These are phyloP conservation scores for Leishmania mexicana DNA, from an alignment of 208 protist species.

Conservation along the genomic window DNA sequence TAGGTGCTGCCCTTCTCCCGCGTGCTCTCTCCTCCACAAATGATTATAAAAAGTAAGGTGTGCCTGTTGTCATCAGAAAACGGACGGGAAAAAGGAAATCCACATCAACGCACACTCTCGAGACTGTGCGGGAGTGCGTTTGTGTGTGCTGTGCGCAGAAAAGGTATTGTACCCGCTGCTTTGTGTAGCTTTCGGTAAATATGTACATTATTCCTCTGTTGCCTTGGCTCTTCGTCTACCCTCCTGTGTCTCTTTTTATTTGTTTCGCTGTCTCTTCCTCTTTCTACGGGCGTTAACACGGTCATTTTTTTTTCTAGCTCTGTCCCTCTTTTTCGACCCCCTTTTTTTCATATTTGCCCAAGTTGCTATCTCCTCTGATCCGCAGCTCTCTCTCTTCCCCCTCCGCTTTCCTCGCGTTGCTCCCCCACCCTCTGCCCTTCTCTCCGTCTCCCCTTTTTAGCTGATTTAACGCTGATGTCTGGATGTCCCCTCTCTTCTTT, in stretches of 20 bases:
- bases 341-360: not conserved
- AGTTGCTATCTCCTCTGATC: not conserved
- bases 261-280: conserved; percentile 6
- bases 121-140: not conserved
- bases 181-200: conserved; percentile 3
- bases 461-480: conserved; percentile 5
- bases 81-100: not conserved
- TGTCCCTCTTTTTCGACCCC: conserved; percentile 1
- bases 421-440: not conserved
- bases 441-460: not conserved
- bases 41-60: not conserved
- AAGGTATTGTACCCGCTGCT: not conserved
- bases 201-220: conserved; percentile 7
- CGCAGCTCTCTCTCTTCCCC: conserved; percentile 1
- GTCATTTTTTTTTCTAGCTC: not conserved
- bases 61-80: not conserved
- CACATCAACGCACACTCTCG: not conserved
- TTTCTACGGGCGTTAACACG: conserved; percentile 3
- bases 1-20: conserved; percentile 2
- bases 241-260: not conserved
- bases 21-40: not conserved
- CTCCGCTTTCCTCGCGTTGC: not conserved
- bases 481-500: conserved; percentile 6
- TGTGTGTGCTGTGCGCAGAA: not conserved
- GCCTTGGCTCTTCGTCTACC: not conserved